Conservation (phyloP, 2,329 filamentous ascomycete genomes). For the Hymenoscyphus fraxineus region DNA sequence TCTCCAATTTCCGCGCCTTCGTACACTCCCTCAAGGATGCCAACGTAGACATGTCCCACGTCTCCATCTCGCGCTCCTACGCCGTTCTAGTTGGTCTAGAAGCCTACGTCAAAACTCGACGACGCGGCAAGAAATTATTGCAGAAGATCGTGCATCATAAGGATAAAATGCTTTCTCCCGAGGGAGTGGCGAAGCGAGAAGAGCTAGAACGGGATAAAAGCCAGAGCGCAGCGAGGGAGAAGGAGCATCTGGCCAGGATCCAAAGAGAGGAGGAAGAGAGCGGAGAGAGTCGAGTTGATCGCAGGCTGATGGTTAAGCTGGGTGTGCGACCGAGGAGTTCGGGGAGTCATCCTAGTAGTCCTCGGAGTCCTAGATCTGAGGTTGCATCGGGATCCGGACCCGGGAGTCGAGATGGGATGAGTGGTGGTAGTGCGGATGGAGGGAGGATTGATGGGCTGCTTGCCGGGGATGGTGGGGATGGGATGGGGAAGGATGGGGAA, state of each 20-base stretch:
- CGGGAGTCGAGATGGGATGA: neutral
- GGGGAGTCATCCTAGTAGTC: slow-evolving; percentile 1
- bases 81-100: slow-evolving; percentile 79
- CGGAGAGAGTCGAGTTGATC: slow-evolving; percentile 21
- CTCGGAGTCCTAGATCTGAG: neutral
- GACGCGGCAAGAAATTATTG: slow-evolving; percentile 54
- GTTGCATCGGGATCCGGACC: neutral
- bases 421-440: neutral
- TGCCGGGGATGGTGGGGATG: neutral
- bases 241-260: slow-evolving; percentile 37
- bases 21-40: slow-evolving; percentile 67
- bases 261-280: slow-evolving; percentile 27
- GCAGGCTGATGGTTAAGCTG: slow-evolving; percentile 42
- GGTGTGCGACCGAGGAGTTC: slow-evolving; percentile 21
- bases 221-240: slow-evolving; percentile 53
- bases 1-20: slow-evolving; percentile 76
- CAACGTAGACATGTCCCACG: slow-evolving; percentile 73
- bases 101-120: slow-evolving; percentile 66
- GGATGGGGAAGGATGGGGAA: neutral
- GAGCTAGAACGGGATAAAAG: slow-evolving; percentile 59
- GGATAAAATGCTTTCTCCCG: slow-evolving; percentile 59
- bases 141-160: slow-evolving; percentile 50
- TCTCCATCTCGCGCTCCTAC: slow-evolving; percentile 78
- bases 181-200: slow-evolving; percentile 53
- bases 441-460: neutral